Base-by-base conservation (phyloP, 2,329 filamentous ascomycete genomes). In the Fusarium sp. region DNA sequence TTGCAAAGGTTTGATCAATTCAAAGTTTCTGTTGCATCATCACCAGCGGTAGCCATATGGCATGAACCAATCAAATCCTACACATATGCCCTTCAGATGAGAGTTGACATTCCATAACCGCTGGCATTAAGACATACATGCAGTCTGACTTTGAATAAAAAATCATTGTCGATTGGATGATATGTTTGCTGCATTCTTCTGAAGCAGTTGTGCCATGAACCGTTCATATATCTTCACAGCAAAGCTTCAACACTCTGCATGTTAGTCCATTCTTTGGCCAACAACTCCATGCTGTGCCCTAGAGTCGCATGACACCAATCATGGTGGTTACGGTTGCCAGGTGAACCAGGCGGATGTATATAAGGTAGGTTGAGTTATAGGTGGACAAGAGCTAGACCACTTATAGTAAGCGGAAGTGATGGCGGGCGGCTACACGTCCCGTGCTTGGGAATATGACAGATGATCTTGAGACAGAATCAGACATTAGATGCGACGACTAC, bases 251-350 rank as follows among this genome's bases (percentile, higher is more conserved):
- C 18, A 38, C 38, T 46, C 40, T 56, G 32, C 19, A 28, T 25
- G 21, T 32, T 33, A 38, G 19, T 47, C n/a, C 21, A 28, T 67
- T 28, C 33, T 62, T 49, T 44, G n/a, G 44, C 25, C 53, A 21
- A 30, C 15, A 54, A 56, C 25, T 15, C 38, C 28, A 47, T 43
- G 56, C 49, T 72, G 64, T 67, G 64, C 70, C 72, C 67, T 64
- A 52, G 43, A 43, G 19, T 37, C 13, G 19, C 53, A 30, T n/a
- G 19, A 33, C 18, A 49, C 40, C 54, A 58, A 28, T 19, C 9
- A 18, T 43, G 43, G 57, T 60, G 57, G 23, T 25, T 42, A 42
- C 52, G 57, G 75, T 77, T 77, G 75, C 73, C 73, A 66, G 75
- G 73, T 72, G 64, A 60, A 76, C 73, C 57, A 59, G 46, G 42